These are phyloP conservation scores for Malus hybrid DNA, from an alignment of 331 rosid species.

Conservation along the genomic window DNA sequence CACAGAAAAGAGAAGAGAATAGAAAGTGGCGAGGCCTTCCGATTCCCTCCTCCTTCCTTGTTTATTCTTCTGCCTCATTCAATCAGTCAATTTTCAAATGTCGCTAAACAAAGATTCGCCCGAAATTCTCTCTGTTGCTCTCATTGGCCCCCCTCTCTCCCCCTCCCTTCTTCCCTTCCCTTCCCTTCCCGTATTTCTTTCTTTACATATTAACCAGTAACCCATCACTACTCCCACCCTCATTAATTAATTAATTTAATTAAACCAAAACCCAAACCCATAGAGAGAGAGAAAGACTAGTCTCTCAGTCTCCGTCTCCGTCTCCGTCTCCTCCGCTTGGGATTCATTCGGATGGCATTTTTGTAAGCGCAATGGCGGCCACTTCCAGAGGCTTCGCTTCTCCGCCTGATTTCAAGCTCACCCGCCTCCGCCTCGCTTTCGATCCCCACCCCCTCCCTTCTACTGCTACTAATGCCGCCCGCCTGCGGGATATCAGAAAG, in stretches of 20 bases:
- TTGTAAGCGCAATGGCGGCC: slow-evolving; percentile 47
- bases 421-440: slow-evolving; percentile 6
- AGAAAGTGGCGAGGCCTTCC: no score
- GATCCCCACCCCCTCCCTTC: slow-evolving; percentile 12
- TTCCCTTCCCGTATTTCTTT: background rate
- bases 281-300: background rate
- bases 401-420: slow-evolving; percentile 47
- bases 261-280: background rate
- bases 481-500: slow-evolving; percentile 24
- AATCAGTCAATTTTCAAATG: slow-evolving; percentile 16
- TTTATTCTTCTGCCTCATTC: no score
- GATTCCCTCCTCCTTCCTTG: no score
- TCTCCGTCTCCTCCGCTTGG: background rate
- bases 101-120: slow-evolving; percentile 15
- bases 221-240: background rate
- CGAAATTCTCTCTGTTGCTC: background rate
- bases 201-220: background rate
- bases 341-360: slow-evolving; percentile 29
- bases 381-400: slow-evolving; percentile 54
- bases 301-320: background rate
- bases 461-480: slow-evolving; percentile 1
- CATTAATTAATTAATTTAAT: no score
- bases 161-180: background rate
- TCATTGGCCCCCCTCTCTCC: background rate
- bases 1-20: no score